Percentiles rank a stretch among this genome's conserved stretches.
These are phyloP conservation scores for Yamadazyma conglobata DNA, from an alignment of 1,139 yeast species.

Conservation along the genomic window DNA sequence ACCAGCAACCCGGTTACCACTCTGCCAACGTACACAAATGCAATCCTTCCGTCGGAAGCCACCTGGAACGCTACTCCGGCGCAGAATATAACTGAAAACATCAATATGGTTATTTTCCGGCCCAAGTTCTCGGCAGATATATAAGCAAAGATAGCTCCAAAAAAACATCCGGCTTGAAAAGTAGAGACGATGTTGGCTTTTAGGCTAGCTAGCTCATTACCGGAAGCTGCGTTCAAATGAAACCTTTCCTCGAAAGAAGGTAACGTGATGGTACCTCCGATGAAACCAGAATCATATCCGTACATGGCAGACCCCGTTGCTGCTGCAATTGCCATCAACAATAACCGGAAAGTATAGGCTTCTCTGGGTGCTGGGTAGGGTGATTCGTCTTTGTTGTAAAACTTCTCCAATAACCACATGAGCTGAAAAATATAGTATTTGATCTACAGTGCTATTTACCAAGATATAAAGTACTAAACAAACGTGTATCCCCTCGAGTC, in stretches of 20 bases:
- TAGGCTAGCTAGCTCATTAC: slow-evolving; percentile 20
- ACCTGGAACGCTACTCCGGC: slow-evolving; percentile 40
- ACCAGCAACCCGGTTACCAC: slow-evolving; percentile 40
- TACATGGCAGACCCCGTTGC: slow-evolving; percentile 36
- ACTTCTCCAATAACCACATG: slow-evolving; percentile 3
- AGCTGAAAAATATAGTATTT: too few species aligned
- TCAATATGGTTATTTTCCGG: slow-evolving; percentile 30
- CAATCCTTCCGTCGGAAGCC: slow-evolving; percentile 30
- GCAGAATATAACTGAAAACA: slow-evolving; percentile 33
- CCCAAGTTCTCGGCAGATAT: slow-evolving; percentile 38
- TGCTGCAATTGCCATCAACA: slow-evolving; percentile 37
- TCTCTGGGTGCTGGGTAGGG: slow-evolving; percentile 32
- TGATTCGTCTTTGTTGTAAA: slow-evolving; percentile 22
- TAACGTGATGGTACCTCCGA: slow-evolving; percentile 42
- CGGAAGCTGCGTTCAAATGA: slow-evolving; percentile 24
- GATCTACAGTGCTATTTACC: too few species aligned
- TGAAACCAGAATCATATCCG: slow-evolving; percentile 44
- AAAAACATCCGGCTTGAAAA: slow-evolving; percentile 44
- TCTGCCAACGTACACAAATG: slow-evolving; percentile 41
- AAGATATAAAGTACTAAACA: too few species aligned
- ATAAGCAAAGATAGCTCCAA: slow-evolving; percentile 40
- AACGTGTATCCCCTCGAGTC: too few species aligned
- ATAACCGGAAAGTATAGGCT: slow-evolving; percentile 36
- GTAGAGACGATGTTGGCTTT: slow-evolving; percentile 39
- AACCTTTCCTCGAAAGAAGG: slow-evolving; percentile 34